Evolutionary conservation across 1,284 basidiomycete species (phyloP), one percentile per base, ranked within the genome.

Genomic region (Phylloboletellus chloephorus): DNA sequence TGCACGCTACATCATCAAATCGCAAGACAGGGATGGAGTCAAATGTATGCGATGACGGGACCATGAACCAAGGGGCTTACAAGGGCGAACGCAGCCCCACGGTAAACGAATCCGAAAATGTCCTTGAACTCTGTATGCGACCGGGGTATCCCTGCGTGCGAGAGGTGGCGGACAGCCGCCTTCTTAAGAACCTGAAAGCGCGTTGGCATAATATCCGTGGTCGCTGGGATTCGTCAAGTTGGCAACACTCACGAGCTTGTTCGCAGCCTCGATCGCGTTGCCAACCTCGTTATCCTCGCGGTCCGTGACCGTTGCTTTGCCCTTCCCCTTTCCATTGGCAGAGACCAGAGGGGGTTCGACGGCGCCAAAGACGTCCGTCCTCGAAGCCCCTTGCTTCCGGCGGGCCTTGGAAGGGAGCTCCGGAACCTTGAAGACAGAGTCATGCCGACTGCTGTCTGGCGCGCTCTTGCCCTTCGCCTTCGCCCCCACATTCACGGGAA

Each of bases 91-190:
- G 60, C 56, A 9, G 74, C 72, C 3, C 78, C 79, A 17, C 74
- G 66, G 44, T 76, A 74, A 21, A 77, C 66, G 50, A 63, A 69
- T 1, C 66, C 67, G 39, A 69, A 78, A 10, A 78, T 52, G 3
- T 79, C 77, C 46, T 75, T 78, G 57, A 79, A 85, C 31, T 82
- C 79, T 0, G 70, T 54, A 50, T 85, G 74, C 1, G 68, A 60
- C 52, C 78, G 82, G 9, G 67, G 56, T 23, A 84, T 65, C 2
- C 70, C 72, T 45, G 54, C 70, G 7, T 56, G 52, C 2, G 58
- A 51, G 1, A 78, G 63, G 33, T 60, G 61, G 4, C 56, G 59
- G 8, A 67, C 64, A 3, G 69, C 58, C 16, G 62, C 52, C 40
- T 64, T 65, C 57, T 77, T 77, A 25, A 77, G 58, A 16, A 65